Evolutionary conservation across 371 early-diverging fungal species (phyloP).

Genomic region (Actinomortierella ambigua): DNA sequence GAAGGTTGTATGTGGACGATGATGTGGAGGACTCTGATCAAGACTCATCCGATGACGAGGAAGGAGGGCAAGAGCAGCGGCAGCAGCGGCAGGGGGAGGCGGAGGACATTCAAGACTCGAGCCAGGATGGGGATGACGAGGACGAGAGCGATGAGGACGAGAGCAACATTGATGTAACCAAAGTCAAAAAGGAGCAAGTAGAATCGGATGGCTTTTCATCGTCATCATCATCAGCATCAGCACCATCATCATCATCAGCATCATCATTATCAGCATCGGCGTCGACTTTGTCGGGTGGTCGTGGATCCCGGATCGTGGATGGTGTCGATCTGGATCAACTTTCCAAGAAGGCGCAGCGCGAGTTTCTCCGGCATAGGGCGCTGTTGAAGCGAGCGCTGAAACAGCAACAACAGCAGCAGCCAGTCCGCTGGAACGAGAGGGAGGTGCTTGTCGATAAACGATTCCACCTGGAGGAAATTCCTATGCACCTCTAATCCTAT

Average conservation of each 20-base stretch:
- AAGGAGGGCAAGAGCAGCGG: constrained; percentile 6
- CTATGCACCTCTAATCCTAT: constrained; percentile 27
- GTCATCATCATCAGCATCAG: constrained; percentile 10
- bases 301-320: not conserved
- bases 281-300: not conserved
- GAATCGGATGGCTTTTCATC: constrained; percentile 1
- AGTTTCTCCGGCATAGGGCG: too few species aligned
- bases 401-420: constrained; percentile 9
- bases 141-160: constrained; percentile 28
- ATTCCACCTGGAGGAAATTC: constrained; percentile 37
- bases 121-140: constrained; percentile 15
- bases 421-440: constrained; percentile 17
- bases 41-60: too few species aligned
- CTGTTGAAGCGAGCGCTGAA: not conserved
- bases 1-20: constrained; percentile 24
- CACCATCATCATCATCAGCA: not conserved
- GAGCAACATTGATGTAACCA: constrained; percentile 10
- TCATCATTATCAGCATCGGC: not conserved
- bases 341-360: too few species aligned
- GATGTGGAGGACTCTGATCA: constrained; percentile 6
- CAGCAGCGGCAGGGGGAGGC: not conserved
- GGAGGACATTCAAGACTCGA: constrained; percentile 3
- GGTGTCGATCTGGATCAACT: too few species aligned
- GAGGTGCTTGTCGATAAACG: constrained; percentile 32
- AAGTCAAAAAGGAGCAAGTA: not conserved